Base-by-base conservation (phyloP, 352 stramenopile species). In the Poterioochromonas sp. region DNA sequence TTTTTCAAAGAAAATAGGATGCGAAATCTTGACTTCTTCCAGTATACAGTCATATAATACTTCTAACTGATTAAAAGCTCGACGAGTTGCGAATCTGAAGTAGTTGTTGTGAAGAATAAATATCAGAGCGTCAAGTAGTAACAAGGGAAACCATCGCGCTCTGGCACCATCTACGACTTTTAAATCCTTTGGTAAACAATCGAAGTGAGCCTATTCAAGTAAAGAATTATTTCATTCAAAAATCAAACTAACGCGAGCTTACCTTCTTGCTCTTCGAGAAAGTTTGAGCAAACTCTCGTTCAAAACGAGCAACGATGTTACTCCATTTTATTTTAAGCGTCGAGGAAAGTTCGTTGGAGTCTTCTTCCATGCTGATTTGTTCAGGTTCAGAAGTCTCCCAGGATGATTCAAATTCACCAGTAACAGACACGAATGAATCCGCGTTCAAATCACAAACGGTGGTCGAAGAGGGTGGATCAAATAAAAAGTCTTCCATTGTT, bases 231-330 rank as follows among this genome's bases (percentile, higher is more conserved):
- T 26, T 26, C 15, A 26, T 58, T 58, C 47, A 58, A 15, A 58
- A 58, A 58, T 26, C 15, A 15, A 58, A 26, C 15, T 26, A 26
- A 26, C 26, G 47, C 47, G 47, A 68, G 12, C 58, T 37, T 68
- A 68, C 58, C 58, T 68, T 68, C 34, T 68, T 68, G 29, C 58
- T 68, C 26, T 8, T 68, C 5, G 58, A 12, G 26, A 68, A 68
- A 11, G 29, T 35, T 18, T 35, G 5, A 8, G 5, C 5, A 68
- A 68, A 68, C 12, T 32, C 12, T 8, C 8, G 12, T 11, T 68
- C 26, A 39, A 68, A 68, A 11, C 26, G 58, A 15, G 26, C 26
- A 18, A 68, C 12, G 12, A 68, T 39, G 29, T 15, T 39, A 39
- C 26, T 26, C 58, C 58, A 68, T 39, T 58, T 26, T 15, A 58